Evolutionary conservation across 805 yeast genomes (phyloP).

Genomic region (Pichia membranifaciens): DNA sequence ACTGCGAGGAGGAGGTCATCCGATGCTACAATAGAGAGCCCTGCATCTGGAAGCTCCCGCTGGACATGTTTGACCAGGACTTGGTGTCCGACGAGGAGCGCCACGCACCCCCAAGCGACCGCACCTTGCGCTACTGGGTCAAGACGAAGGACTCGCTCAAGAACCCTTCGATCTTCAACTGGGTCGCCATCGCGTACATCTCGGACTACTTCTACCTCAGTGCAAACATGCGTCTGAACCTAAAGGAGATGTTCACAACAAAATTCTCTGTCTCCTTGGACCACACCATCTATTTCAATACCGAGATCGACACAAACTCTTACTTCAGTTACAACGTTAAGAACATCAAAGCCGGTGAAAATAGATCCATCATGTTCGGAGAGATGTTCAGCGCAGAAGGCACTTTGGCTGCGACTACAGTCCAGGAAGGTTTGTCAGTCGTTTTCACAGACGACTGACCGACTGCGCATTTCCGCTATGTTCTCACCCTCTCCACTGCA

Average conservation of each 20-base stretch:
- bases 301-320: conserved; percentile 35
- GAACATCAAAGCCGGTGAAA: conserved; percentile 44
- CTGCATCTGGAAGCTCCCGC: conserved; percentile 30
- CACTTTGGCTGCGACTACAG: conserved; percentile 49
- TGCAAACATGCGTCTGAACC: conserved; percentile 46
- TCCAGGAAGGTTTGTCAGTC: conserved; percentile 59
- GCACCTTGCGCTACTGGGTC: conserved; percentile 30
- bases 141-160: conserved; percentile 22
- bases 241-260: conserved; percentile 40
- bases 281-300: conserved; percentile 61
- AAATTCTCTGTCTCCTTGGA: conserved; percentile 57
- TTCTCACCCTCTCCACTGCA: neutral
- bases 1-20: conserved; percentile 19
- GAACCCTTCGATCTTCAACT: conserved; percentile 35
- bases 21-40: conserved; percentile 30
- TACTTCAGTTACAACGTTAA: conserved; percentile 48
- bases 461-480: neutral
- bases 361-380: conserved; percentile 51
- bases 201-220: conserved; percentile 54
- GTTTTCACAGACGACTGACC: conserved; percentile 18
- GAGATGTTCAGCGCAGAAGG: conserved; percentile 48
- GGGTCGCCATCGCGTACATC: conserved; percentile 53
- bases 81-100: conserved; percentile 19
- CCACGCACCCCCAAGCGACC: conserved; percentile 17
- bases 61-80: conserved; percentile 28